Evolutionary conservation across 176 grass and related monocot species (phyloP).

Genomic region (Alloteropsis semialata): DNA sequence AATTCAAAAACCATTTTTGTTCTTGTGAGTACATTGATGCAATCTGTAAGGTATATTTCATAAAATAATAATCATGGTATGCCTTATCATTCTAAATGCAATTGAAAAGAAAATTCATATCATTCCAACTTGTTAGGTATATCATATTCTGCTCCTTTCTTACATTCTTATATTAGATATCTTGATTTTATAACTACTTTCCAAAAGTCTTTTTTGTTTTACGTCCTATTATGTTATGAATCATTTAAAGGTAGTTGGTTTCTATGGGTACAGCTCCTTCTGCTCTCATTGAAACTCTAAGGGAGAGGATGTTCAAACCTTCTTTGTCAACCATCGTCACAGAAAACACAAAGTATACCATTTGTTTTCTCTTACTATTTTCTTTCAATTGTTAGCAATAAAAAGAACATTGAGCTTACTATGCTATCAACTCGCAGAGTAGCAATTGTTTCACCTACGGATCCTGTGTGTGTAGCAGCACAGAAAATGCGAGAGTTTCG

Average conservation of each 20-base stretch:
- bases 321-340: constrained; percentile 76
- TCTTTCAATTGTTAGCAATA: constrained; percentile 17
- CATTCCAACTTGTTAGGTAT: constrained; percentile 16
- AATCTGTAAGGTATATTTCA: constrained; percentile 3
- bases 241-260: constrained; percentile 30
- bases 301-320: constrained; percentile 97
- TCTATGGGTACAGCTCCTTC: constrained; percentile 68
- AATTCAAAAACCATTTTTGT: constrained; percentile 4
- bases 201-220: background rate
- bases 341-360: constrained; percentile 63
- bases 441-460: constrained; percentile 84
- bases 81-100: constrained; percentile 13
- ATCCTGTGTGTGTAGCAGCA: constrained; percentile 78
- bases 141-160: background rate
- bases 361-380: constrained; percentile 17
- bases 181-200: background rate
- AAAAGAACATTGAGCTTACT: constrained; percentile 3
- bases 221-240: constrained; percentile 16
- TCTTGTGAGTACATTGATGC: background rate
- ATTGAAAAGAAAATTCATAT: background rate
- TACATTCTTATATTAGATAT: background rate
- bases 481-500: constrained; percentile 86
- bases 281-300: constrained; percentile 89
- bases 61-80: constrained; percentile 16
- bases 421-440: constrained; percentile 53